Conservation (phyloP, 116 monocot species). For the Zostera marina region DNA sequence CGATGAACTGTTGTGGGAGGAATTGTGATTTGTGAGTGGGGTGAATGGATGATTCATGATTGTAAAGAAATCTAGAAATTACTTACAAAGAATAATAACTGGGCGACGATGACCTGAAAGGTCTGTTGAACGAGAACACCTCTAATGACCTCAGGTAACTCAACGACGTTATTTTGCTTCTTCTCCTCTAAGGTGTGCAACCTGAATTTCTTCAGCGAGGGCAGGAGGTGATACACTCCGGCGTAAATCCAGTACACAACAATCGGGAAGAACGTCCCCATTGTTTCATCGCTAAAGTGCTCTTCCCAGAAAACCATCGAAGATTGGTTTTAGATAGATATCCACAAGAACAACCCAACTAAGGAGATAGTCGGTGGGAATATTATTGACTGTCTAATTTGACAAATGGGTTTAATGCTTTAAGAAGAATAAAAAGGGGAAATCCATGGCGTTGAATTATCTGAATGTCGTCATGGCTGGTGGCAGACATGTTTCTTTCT, state of each 20-base stretch:
- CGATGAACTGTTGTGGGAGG: too few species aligned
- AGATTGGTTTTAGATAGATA: too few species aligned
- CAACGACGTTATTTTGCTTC: slow-evolving; percentile 59
- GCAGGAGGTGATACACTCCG: slow-evolving; percentile 60
- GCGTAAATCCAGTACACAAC: slow-evolving; percentile 66
- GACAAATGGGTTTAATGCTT: too few species aligned
- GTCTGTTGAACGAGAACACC: slow-evolving; percentile 70
- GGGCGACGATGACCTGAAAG: slow-evolving; percentile 48
- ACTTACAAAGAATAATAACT: slow-evolving; percentile 58
- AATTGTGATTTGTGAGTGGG: too few species aligned
- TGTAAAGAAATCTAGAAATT: too few species aligned
- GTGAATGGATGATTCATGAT: too few species aligned
- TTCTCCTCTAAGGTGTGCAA: slow-evolving; percentile 38
- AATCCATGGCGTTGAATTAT: too few species aligned
- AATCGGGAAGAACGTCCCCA: slow-evolving; percentile 82
- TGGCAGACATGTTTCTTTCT: too few species aligned
- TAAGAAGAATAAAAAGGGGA: too few species aligned
- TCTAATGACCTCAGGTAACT: slow-evolving; percentile 31
- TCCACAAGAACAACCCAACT: not conserved
- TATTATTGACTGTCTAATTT: too few species aligned
- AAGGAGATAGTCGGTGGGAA: too few species aligned
- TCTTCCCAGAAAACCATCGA: slow-evolving; percentile 69
- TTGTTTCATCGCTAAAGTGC: slow-evolving; percentile 52
- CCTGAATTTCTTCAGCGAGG: slow-evolving; percentile 40
- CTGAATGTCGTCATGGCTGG: too few species aligned